Percentiles rank a stretch among this genome's conserved stretches.
Conservation (phyloP, 768 basidiomycete genomes). For the Calocybe indica region DNA sequence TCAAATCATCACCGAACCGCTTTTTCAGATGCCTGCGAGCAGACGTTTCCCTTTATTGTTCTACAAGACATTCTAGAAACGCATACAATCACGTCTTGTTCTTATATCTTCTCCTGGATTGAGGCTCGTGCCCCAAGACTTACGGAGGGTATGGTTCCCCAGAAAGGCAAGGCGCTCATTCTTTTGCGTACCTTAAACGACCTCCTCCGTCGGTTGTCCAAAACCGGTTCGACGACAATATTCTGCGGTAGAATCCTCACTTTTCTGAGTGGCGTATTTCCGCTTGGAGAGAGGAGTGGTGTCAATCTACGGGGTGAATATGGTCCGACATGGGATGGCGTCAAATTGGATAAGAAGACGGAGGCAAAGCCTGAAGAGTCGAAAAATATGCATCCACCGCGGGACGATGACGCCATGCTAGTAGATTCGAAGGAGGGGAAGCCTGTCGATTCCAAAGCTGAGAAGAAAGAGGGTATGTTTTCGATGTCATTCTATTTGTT, state of each 20-base stretch:
- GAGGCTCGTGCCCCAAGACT: slow-evolving; percentile 65
- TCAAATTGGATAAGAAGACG: slow-evolving; percentile 32
- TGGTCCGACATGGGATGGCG: slow-evolving; percentile 72
- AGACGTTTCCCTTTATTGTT: slow-evolving; percentile 63
- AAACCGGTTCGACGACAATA: slow-evolving; percentile 77
- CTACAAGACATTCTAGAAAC: slow-evolving; percentile 82
- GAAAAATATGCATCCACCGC: slow-evolving; percentile 14
- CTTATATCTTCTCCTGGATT: slow-evolving; percentile 85
- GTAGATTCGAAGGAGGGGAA: slow-evolving; percentile 44
- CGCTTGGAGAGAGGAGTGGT: slow-evolving; percentile 83
- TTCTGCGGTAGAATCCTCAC: slow-evolving; percentile 89
- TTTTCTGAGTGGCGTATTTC: slow-evolving; percentile 82
- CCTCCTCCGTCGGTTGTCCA: slow-evolving; percentile 78
- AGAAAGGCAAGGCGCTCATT: slow-evolving; percentile 84
- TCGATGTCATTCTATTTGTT: not conserved
- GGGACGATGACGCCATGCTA: slow-evolving; percentile 50
- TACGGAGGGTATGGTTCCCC: slow-evolving; percentile 74
- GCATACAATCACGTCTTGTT: slow-evolving; percentile 81
- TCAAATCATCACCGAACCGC: not conserved
- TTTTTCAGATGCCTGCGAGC: slow-evolving; percentile 67
- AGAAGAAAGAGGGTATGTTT: slow-evolving; percentile 60
- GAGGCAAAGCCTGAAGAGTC: slow-evolving; percentile 21
- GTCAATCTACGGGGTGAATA: slow-evolving; percentile 90
- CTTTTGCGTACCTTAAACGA: slow-evolving; percentile 85
- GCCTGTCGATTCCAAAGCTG: slow-evolving; percentile 20